Evolutionary conservation across 1,284 basidiomycete species (phyloP).

Genomic region (Rhodotorula sp.): DNA sequence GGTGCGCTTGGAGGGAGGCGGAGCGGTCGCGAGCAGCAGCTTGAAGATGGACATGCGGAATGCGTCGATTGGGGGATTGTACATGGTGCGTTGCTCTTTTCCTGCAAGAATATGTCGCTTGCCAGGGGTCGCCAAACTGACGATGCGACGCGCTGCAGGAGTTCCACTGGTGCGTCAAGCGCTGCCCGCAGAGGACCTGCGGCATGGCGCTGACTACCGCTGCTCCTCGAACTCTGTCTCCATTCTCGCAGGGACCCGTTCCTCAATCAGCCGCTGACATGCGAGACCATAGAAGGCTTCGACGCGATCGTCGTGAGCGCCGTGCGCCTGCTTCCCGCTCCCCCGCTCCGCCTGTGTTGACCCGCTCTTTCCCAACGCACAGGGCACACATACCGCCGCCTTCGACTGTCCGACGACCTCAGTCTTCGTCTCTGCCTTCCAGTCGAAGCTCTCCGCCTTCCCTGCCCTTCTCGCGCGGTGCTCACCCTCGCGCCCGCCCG

Average conservation of each 20-base stretch:
- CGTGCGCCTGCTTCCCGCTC: neutral
- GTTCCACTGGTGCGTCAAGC: neutral
- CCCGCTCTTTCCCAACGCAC: neutral
- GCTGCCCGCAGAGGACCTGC: slow-evolving; percentile 10
- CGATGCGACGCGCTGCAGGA: slow-evolving; percentile 7
- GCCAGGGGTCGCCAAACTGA: neutral
- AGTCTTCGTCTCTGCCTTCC: neutral
- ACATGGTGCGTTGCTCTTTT: slow-evolving; percentile 5
- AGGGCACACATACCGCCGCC: slow-evolving; percentile 13
- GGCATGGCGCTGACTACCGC: neutral
- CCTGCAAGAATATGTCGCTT: too few relatives aligned
- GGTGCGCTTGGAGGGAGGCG: slow-evolving; percentile 1
- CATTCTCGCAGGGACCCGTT: slow-evolving; percentile 7
- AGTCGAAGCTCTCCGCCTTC: neutral
- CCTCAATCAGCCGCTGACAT: neutral
- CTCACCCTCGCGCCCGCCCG: neutral
- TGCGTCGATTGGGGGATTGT: slow-evolving; percentile 4
- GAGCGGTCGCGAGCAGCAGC: slow-evolving; percentile 1
- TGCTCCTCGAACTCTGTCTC: neutral
- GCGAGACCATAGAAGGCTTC: slow-evolving; percentile 8
- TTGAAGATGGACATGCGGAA: slow-evolving; percentile 4
- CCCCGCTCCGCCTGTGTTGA: neutral
- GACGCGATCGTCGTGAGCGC: slow-evolving; percentile 19
- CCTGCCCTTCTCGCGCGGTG: neutral
- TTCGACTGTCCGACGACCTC: slow-evolving; percentile 6